Evolutionary conservation across 768 basidiomycete species (phyloP).

Genomic region (Termitomyces sp.): DNA sequence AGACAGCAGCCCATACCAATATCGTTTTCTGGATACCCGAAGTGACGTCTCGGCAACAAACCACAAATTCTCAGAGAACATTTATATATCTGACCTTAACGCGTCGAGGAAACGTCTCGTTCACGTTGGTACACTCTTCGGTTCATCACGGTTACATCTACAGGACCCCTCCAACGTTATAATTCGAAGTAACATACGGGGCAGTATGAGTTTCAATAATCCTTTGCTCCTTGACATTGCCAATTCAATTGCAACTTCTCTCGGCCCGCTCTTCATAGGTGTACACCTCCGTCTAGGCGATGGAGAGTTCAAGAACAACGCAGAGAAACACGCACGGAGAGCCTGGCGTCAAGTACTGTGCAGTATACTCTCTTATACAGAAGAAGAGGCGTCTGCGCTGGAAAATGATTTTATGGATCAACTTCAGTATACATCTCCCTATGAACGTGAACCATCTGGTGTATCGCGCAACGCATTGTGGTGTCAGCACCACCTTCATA

Average conservation of each 20-base stretch:
- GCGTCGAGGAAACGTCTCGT: conserved; percentile 47
- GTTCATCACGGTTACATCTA: conserved; percentile 64
- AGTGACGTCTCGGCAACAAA: conserved; percentile 19
- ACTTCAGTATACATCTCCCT: background rate
- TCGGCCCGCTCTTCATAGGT: conserved; percentile 53
- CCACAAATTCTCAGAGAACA: conserved; percentile 39
- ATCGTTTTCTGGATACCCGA: conserved; percentile 53
- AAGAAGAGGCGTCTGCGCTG: conserved; percentile 30
- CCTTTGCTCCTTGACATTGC: conserved; percentile 41
- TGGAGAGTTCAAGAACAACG: conserved; percentile 50
- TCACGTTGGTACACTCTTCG: conserved; percentile 74
- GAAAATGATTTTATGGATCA: conserved; percentile 19
- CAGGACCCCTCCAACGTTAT: conserved; percentile 33
- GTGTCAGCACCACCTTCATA: conserved; percentile 42
- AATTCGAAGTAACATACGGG: conserved; percentile 46
- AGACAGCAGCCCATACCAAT: conserved; percentile 60
- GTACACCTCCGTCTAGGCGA: conserved; percentile 71
- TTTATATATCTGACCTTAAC: conserved; percentile 43
- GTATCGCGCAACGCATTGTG: conserved; percentile 2
- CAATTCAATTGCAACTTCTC: conserved; percentile 35
- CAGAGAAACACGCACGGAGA: conserved; percentile 37
- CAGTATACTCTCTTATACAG: conserved; percentile 39
- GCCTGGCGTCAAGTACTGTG: conserved; percentile 60
- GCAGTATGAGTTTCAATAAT: conserved; percentile 56
- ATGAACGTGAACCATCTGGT: background rate